Conservation (phyloP, 257 asterid species). For the Fraxinus quadrangulata region DNA sequence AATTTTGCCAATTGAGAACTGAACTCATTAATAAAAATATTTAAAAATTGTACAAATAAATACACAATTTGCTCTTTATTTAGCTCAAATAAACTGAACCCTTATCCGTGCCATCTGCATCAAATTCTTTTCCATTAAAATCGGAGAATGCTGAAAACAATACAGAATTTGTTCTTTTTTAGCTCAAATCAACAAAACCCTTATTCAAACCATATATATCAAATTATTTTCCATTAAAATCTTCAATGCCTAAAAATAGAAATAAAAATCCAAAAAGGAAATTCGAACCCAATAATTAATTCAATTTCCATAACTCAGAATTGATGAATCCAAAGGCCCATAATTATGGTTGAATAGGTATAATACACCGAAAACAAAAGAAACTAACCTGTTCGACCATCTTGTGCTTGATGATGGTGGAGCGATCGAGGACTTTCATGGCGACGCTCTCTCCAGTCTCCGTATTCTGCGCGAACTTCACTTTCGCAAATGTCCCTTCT, state of each 20-base stretch:
- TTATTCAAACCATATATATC: conserved; percentile 1
- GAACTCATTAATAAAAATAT: background rate
- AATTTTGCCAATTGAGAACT: background rate
- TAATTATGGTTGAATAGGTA: background rate
- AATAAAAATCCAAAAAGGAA: background rate
- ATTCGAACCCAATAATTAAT: conserved; percentile 15
- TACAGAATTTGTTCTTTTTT: background rate
- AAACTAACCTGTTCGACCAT: conserved; percentile 85
- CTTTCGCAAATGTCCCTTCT: conserved; percentile 99
- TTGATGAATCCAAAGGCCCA: background rate
- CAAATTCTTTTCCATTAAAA: conserved; percentile 16
- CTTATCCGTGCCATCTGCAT: conserved; percentile 1
- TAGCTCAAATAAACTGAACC: conserved; percentile 18
- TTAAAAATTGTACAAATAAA: background rate
- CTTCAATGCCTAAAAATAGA: conserved; percentile 7
- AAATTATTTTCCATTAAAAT: conserved; percentile 13
- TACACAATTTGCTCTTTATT: background rate
- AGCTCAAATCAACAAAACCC: conserved; percentile 15
- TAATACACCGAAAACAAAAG: background rate
- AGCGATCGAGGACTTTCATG: conserved; percentile 96
- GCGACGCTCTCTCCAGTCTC: conserved; percentile 99
- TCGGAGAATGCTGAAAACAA: background rate
- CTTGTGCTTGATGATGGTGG: conserved; percentile 93
- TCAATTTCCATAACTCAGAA: conserved; percentile 14
- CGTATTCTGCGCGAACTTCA: conserved; percentile 94